Percentiles rank a stretch among this genome's conserved stretches.
Conservation (phyloP, 2,329 filamentous ascomycete genomes). For the Zasmidium cellare region DNA sequence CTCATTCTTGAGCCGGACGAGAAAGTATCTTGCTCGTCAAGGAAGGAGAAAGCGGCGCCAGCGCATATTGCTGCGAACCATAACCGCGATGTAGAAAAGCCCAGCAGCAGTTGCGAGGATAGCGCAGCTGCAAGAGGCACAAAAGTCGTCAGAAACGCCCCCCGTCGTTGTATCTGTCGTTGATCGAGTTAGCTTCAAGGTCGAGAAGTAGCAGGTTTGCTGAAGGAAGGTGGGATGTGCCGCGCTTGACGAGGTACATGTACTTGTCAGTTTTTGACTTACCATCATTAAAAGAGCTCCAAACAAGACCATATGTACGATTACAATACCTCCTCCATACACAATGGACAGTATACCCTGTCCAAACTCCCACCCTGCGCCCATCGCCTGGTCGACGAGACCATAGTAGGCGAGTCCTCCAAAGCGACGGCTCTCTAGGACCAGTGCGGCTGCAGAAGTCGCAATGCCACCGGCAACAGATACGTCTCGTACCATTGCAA, state of each 20-base stretch:
- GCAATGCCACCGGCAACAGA: slow-evolving; percentile 28
- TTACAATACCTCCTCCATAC: slow-evolving; percentile 23
- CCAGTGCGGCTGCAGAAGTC: slow-evolving; percentile 27
- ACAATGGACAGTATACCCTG: slow-evolving; percentile 23
- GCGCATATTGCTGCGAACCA: slow-evolving; percentile 35
- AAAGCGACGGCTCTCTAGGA: slow-evolving; percentile 29
- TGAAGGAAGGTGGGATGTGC: slow-evolving; percentile 2
- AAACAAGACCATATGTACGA: slow-evolving; percentile 25
- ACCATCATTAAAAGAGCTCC: slow-evolving; percentile 30
- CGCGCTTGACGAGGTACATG: background rate
- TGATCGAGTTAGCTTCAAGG: background rate
- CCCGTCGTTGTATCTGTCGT: slow-evolving; percentile 28
- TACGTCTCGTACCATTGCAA: slow-evolving; percentile 30
- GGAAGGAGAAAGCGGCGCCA: slow-evolving; percentile 26
- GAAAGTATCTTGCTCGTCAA: slow-evolving; percentile 31
- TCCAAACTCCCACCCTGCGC: slow-evolving; percentile 23
- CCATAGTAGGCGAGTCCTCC: slow-evolving; percentile 28
- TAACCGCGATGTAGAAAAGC: slow-evolving; percentile 29
- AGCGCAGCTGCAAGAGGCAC: slow-evolving; percentile 30
- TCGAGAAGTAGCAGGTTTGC: background rate
- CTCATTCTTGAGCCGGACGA: slow-evolving; percentile 30
- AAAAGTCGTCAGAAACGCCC: slow-evolving; percentile 27
- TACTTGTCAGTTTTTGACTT: slow-evolving; percentile 19
- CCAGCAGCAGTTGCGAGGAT: slow-evolving; percentile 28
- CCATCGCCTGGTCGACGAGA: slow-evolving; percentile 22